Evolutionary conservation across 208 protist genomes (phyloP), one percentile per base, ranked within the genome.

Genomic region (Acanthamoeba triangularis): DNA sequence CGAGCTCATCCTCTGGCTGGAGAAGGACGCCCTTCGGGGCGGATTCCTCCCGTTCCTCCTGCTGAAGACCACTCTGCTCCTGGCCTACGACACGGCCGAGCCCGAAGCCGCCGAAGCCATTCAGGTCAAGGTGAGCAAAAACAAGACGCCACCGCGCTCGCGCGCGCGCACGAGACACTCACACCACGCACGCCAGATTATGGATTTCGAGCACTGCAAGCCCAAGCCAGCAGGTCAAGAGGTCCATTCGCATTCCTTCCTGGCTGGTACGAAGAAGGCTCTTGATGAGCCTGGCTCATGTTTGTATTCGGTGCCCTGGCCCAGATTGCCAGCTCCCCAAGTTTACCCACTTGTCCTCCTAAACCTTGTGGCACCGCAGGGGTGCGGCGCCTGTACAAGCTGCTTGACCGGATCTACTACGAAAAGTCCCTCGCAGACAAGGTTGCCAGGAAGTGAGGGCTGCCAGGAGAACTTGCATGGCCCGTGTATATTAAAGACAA

Each of bases 1-100:
- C 41, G 76, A 85, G 20, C 47, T 85, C 41, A 85, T 85, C 76
- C 54, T 56, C 76, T 85, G 76, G 76, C 47, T 85, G 18, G 76
- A 85, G 76, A 49, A 33, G 35, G 76, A 85, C 23, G 76, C 76
- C 76, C n/a, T n/a, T n/a, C 8, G 11, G 23, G 76, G 76, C 76
- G 76, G 54, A 23, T n/a, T 85, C 41, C 41, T 85, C 10, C 76
- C 76, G n/a, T 85, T 85, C 76, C 10, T 85, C 76, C 41, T 85
- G 23, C 10, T 59, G 37, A 85, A 85, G 44, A 0, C 41, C 44
- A 85, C 44, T 37, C 76, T 85, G 16, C 10, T 85, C 7, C 35
- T 85, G 13, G 76, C 76, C 47, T 85, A 85, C 44, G 76, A 85
- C 76, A 85, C 54, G 76, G 35, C 76, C 14, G n/a, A 85, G 28